Evolutionary conservation across 495 filamentous ascomycete species (phyloP), one percentile per base, ranked within the genome.

Genomic region (Aspergillus affinis): DNA sequence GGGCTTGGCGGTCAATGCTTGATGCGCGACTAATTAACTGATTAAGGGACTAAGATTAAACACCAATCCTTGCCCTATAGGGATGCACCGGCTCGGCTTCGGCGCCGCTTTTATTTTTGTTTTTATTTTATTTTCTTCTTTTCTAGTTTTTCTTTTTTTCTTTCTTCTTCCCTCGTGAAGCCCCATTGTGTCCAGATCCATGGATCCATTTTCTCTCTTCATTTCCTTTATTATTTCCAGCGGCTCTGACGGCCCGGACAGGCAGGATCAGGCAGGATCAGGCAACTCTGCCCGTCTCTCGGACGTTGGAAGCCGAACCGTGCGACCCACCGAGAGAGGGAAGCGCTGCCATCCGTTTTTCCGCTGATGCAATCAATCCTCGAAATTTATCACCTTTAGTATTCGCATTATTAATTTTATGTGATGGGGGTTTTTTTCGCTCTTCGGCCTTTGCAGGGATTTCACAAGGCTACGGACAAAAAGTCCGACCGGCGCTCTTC

Each of bases 1-100:
- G 36, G 36, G n/a, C 56, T 61, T 61, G 64, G 64, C 51, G 26
- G 46, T 26, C 20, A 60, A 63, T 61, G 65, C 65, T 67, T 67
- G 56, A 58, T 58, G 19, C 50, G 53, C 55, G 49, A 58, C 56
- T 44, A 54, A 49, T 20, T 54, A n/a, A 30, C 20, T 26, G 21
- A 49, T n/a, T 53, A 30, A 48, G 23, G 23, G 23, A 26, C 23
- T 26, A 26, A 26, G 23, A 26, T 26, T 26, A 26, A 26, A 26
- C 23, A 26, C 23, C 29, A 47, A 19, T 49, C 55, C 18, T 54
- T 61, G 64, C 58, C 61, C 59, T 64, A 63, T 64, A 67, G 59
- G 59, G 59, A 64, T 55, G 20, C 55, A 32, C 18, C 59, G 59
- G 59, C n/a, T 54, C 26, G 60, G 55, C 21, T 46, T 48, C 30